Evolutionary conservation across 1,284 basidiomycete genomes (phyloP), one percentile per base, ranked within the genome.

Genomic region (Wolfiporia cocos): DNA sequence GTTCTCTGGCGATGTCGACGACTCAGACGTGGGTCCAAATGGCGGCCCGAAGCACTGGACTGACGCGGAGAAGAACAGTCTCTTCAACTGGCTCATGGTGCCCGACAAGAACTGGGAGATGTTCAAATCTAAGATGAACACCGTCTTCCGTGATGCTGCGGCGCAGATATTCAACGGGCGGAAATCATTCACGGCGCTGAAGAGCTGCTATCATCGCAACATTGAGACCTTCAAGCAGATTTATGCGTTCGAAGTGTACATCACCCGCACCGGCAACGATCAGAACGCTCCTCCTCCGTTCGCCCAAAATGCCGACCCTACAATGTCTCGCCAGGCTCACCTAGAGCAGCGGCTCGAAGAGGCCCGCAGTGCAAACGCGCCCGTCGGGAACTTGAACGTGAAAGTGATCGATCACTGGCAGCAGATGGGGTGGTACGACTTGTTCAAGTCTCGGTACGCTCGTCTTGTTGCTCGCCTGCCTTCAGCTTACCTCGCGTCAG

Each of bases 191-290:
- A 83, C 86, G 52, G 83, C 83, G 2, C 68, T 86, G 41, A 86
- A 86, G 63, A 83, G 83, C 26, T 87, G 84, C 51, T 87, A 83
- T 50, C 83, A 86, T 55, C 81, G 84, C 51, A 86, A 86, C 49
- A 82, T 86, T 49, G 84, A 84, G 50, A 63, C 86, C 7, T 86
- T 86, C 70, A 85, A 82, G 58, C 83, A 86, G 57, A 81, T 86
- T 29, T 79, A 81, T 53, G 70, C 75, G 3, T 81, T 84, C 49
- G 81, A 87, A 54, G 63, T 59, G 14, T 81, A 68, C 49, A 72
- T 78, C 57, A 60, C 2, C 63, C 71, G 43, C 22, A 43, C 43
- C 7, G 19, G 29, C 2, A 9, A 41, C 1, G 26, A 26, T 11
- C 18, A 36, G 5, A 22, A 26, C 12, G 30, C 35, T 11, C 42